phyloP scores from a whole-genome alignment of 164 flowering plant species.

The Magnolia sinica region DNA sequence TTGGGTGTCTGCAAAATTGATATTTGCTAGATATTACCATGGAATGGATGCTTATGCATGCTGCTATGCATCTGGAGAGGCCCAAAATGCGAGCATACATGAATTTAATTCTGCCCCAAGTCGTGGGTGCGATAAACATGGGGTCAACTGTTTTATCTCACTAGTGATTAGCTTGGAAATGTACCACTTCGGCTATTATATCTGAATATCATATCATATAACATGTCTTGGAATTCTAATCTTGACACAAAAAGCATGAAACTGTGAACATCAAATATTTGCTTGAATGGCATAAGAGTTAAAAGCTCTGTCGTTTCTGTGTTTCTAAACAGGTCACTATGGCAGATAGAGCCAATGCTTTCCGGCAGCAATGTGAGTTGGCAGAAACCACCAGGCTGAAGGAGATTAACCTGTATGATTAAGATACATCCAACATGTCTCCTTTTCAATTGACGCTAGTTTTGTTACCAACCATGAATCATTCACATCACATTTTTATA shows the following conservation, averaged over 20 bases:
- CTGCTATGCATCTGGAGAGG: too few species aligned
- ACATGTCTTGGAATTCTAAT: neutral
- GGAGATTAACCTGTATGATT: constrained; percentile 92
- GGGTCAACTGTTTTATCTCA: neutral
- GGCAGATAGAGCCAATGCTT: constrained; percentile 88
- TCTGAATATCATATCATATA: neutral
- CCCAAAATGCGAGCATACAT: neutral
- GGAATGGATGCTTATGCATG: too few species aligned
- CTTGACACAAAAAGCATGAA: too few species aligned
- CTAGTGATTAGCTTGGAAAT: neutral
- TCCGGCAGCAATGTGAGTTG: constrained; percentile 89
- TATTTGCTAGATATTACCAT: too few species aligned
- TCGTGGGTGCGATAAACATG: neutral
- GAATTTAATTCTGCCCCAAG: neutral
- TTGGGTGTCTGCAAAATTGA: too few species aligned
- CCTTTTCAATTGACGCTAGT: neutral
- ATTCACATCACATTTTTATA: neutral
- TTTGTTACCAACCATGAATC: neutral
- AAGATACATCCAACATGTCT: neutral
- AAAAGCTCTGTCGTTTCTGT: neutral
- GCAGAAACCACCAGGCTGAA: constrained; percentile 85
- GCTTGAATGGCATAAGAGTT: neutral
- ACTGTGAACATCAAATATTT: too few species aligned
- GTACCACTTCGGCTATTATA: neutral
- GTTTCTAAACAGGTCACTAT: constrained; percentile 67